Conservation (phyloP, 1,284 basidiomycete genomes). For the Pholiota adiposa region DNA sequence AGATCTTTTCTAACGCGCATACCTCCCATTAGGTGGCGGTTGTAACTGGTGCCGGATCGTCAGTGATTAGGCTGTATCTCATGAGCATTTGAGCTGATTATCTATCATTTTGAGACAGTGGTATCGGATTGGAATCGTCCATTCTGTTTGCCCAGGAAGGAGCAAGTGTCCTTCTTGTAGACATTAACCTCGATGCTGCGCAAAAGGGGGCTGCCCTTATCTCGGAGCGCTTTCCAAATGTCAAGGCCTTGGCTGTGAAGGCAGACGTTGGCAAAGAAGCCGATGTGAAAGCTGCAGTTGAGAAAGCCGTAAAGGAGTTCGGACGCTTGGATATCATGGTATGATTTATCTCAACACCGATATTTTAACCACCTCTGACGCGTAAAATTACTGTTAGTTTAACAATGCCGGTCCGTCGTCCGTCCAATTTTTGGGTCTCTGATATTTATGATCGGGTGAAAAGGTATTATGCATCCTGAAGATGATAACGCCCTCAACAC, state of each 20-base stretch:
- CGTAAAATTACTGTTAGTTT: slow-evolving; percentile 54
- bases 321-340: slow-evolving; percentile 94
- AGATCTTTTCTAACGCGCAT: slow-evolving; percentile 17
- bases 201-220: slow-evolving; percentile 73
- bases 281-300: slow-evolving; percentile 83
- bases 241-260: slow-evolving; percentile 74
- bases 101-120: slow-evolving; percentile 48
- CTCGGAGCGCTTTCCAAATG: slow-evolving; percentile 67
- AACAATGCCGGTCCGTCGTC: slow-evolving; percentile 78
- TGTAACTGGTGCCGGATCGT: slow-evolving; percentile 88
- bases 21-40: slow-evolving; percentile 71
- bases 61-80: slow-evolving; percentile 36
- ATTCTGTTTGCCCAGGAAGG: slow-evolving; percentile 94
- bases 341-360: slow-evolving; percentile 25
- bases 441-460: neutral
- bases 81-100: slow-evolving; percentile 11
- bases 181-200: slow-evolving; percentile 84
- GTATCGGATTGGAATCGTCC: slow-evolving; percentile 93
- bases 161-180: slow-evolving; percentile 84
- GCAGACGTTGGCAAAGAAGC: slow-evolving; percentile 90
- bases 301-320: slow-evolving; percentile 80
- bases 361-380: neutral
- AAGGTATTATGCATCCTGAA: slow-evolving; percentile 92
- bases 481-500: slow-evolving; percentile 96
- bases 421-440: neutral